phyloP scores from a whole-genome alignment of 495 filamentous ascomycete species.

The Pyrenula massariospora region DNA sequence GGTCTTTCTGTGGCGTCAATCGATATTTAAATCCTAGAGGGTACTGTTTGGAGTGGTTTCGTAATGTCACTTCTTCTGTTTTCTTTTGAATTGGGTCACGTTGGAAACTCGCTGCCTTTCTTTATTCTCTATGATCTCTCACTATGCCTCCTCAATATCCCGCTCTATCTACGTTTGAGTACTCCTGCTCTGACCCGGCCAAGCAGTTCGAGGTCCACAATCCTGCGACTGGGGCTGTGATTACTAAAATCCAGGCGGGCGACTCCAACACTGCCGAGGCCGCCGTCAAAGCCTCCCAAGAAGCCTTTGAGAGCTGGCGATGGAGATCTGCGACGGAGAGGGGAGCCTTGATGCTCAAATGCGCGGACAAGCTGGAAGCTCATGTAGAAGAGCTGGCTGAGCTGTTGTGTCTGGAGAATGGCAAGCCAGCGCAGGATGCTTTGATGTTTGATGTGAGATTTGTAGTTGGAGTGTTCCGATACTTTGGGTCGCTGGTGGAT shows the following conservation, averaged over 20 bases:
- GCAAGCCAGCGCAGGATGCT: slow-evolving; percentile 9
- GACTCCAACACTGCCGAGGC: slow-evolving; percentile 2
- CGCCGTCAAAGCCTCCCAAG: slow-evolving; percentile 5
- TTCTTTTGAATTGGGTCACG: too few species aligned
- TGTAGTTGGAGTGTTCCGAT: slow-evolving; percentile 8
- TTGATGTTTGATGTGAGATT: slow-evolving; percentile 5
- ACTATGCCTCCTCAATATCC: not conserved
- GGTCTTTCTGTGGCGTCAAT: too few species aligned
- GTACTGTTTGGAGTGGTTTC: too few species aligned
- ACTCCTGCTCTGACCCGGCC: slow-evolving; percentile 3
- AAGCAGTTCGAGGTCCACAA: slow-evolving; percentile 3
- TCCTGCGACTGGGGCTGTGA: slow-evolving; percentile 3
- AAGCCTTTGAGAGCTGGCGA: slow-evolving; percentile 3
- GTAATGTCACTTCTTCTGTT: too few species aligned
- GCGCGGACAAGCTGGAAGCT: slow-evolving; percentile 7
- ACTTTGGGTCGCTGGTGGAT: slow-evolving; percentile 8
- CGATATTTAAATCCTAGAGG: too few species aligned
- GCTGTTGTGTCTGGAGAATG: slow-evolving; percentile 13
- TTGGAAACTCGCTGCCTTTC: not conserved
- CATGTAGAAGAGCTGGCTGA: slow-evolving; percentile 8
- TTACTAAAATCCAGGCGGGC: slow-evolving; percentile 6
- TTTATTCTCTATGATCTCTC: not conserved
- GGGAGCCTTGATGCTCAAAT: slow-evolving; percentile 4
- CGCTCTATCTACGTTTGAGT: slow-evolving; percentile 1
- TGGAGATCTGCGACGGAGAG: slow-evolving; percentile 2